These are phyloP conservation scores for Pleomassaria siparia DNA, from an alignment of 2,329 filamentous ascomycete genomes.

Conservation along the genomic window DNA sequence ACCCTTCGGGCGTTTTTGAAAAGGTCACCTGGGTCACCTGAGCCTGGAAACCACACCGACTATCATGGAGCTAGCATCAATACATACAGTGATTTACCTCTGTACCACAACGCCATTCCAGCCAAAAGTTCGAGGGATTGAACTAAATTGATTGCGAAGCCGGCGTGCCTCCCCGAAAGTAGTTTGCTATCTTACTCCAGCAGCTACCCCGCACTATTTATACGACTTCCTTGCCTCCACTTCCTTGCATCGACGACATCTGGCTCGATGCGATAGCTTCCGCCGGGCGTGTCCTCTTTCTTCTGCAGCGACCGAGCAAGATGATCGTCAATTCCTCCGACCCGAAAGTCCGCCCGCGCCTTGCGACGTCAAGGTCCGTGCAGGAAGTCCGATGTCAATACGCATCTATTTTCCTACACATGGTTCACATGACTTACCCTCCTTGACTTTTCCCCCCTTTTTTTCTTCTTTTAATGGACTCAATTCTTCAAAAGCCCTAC, in stretches of 20 bases:
- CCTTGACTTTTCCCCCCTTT: neutral
- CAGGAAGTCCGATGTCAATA: neutral
- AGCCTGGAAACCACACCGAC: neutral
- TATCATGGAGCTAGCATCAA: no score
- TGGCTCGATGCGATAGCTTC: neutral
- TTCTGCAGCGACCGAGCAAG: neutral
- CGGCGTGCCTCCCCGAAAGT: no score
- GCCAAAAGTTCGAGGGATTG: no score
- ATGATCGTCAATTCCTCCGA: neutral
- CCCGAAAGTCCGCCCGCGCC: neutral
- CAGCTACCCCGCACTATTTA: no score
- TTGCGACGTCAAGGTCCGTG: neutral
- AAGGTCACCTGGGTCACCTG: slow-evolving; percentile 2
- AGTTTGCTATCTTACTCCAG: no score
- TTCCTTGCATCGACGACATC: neutral
- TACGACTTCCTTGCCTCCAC: no score
- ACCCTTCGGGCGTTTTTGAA: neutral
- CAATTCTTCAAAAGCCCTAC: neutral
- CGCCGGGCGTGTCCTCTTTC: neutral
- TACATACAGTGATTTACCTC: no score
- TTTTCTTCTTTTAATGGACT: slow-evolving; percentile 6
- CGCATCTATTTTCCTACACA: neutral
- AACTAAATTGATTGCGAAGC: no score
- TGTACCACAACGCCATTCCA: no score
- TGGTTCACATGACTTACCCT: neutral